phyloP scores from a whole-genome alignment of 2,329 filamentous ascomycete species.

The Harringtonia lauricola region DNA sequence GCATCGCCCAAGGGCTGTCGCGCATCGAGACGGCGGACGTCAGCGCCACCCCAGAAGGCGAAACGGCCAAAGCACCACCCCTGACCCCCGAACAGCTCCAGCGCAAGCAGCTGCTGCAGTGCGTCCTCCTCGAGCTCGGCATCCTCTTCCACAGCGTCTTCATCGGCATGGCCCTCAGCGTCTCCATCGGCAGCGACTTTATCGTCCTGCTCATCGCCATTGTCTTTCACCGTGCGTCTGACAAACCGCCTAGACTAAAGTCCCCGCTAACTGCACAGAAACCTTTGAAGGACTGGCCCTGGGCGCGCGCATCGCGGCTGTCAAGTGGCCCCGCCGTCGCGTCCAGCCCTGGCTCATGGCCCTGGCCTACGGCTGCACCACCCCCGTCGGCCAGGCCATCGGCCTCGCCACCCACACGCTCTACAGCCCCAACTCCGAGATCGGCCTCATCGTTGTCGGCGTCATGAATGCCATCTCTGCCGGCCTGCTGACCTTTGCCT shows the following conservation, averaged over 20 bases:
- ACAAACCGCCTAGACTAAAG: too few relatives aligned
- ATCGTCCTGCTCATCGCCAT: constrained; percentile 70
- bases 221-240: constrained; percentile 69
- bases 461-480: constrained; percentile 79
- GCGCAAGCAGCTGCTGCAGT: constrained; percentile 60
- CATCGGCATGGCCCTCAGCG: constrained; percentile 75
- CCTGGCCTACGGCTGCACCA: constrained; percentile 62
- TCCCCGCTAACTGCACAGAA: too few relatives aligned
- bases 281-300: constrained; percentile 84
- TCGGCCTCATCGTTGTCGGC: constrained; percentile 68
- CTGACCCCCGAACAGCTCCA: constrained; percentile 40
- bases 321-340: constrained; percentile 64
- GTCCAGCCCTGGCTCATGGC: constrained; percentile 75
- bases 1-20: not conserved
- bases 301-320: constrained; percentile 70
- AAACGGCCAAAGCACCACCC: constrained; percentile 17
- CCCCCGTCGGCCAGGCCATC: constrained; percentile 72
- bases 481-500: constrained; percentile 68
- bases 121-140: constrained; percentile 68
- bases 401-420: constrained; percentile 65
- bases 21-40: too few relatives aligned
- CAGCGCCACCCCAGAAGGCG: too few relatives aligned
- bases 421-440: constrained; percentile 66
- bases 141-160: constrained; percentile 82
- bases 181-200: constrained; percentile 67